Conservation (phyloP, 768 basidiomycete species). For the Astraeus odoratus region DNA sequence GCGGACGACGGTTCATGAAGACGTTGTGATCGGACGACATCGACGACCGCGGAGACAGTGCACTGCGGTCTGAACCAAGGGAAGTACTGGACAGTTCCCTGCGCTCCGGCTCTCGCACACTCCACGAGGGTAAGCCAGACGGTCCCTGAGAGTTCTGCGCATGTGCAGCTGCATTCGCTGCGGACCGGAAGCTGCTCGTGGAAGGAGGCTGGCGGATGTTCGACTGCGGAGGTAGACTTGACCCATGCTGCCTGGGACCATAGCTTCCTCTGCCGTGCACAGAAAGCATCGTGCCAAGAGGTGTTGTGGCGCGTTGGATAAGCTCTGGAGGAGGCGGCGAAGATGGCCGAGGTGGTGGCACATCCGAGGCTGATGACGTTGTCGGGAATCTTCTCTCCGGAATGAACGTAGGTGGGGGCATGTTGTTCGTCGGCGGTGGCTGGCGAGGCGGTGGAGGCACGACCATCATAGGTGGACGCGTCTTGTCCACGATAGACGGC, state of each 20-base stretch:
- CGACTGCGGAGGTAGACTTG: conserved; percentile 64
- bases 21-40: conserved; percentile 71
- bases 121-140: conserved; percentile 41
- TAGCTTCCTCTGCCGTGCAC: conserved; percentile 45
- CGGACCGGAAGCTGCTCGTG: conserved; percentile 78
- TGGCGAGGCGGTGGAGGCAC: conserved; percentile 73
- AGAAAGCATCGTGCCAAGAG: conserved; percentile 59
- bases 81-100: conserved; percentile 63
- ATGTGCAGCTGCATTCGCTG: conserved; percentile 51
- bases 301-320: conserved; percentile 86
- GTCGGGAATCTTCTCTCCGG: conserved; percentile 56
- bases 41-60: conserved; percentile 71
- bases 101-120: conserved; percentile 45
- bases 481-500: conserved; percentile 58
- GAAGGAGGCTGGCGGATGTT: conserved; percentile 68
- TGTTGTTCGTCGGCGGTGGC: conserved; percentile 63
- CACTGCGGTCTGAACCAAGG: conserved; percentile 60
- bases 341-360: conserved; percentile 78
- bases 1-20: conserved; percentile 34
- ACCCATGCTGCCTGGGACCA: conserved; percentile 55
- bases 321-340: conserved; percentile 93
- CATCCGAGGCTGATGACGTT: conserved; percentile 41
- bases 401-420: conserved; percentile 73
- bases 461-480: conserved; percentile 79
- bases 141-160: conserved; percentile 39